phyloP scores from a whole-genome alignment of 2,329 filamentous ascomycete species.

The Dactylellina cionopaga region DNA sequence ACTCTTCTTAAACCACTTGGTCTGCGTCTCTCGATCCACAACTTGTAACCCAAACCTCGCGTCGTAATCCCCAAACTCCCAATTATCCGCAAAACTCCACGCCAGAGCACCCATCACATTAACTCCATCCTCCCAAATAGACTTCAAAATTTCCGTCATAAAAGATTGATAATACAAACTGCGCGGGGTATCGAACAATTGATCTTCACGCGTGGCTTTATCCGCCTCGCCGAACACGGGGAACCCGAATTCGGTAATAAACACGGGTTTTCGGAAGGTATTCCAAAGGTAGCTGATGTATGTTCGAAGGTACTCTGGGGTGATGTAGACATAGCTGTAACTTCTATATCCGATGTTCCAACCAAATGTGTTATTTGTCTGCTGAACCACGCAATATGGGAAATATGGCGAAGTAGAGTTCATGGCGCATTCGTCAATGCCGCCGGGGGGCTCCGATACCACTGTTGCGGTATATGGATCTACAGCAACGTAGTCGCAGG shows the following conservation, averaged over 20 bases:
- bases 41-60: slow-evolving; percentile 22
- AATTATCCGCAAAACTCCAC: slow-evolving; percentile 60
- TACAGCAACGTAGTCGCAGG: slow-evolving; percentile 67
- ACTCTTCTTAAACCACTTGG: slow-evolving; percentile 30
- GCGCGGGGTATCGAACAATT: slow-evolving; percentile 67
- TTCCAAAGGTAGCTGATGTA: slow-evolving; percentile 70
- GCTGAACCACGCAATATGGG: slow-evolving; percentile 67
- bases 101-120: slow-evolving; percentile 67
- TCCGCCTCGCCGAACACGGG: slow-evolving; percentile 65
- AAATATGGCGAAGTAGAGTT: slow-evolving; percentile 64
- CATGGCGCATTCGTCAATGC: slow-evolving; percentile 64
- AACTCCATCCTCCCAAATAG: slow-evolving; percentile 69
- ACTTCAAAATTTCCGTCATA: slow-evolving; percentile 67
- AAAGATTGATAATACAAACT: slow-evolving; percentile 68
- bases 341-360: slow-evolving; percentile 71
- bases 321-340: slow-evolving; percentile 69
- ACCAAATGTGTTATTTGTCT: slow-evolving; percentile 64
- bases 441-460: slow-evolving; percentile 64
- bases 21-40: slow-evolving; percentile 19
- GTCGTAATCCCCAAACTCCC: slow-evolving; percentile 32
- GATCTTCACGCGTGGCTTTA: slow-evolving; percentile 63
- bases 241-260: slow-evolving; percentile 69
- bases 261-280: slow-evolving; percentile 66
- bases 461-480: slow-evolving; percentile 70
- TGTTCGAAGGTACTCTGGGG: slow-evolving; percentile 68